Evolutionary conservation across 345 rosid species (phyloP), one percentile per base, ranked within the genome.

Genomic region (Laguncularia racemosa): DNA sequence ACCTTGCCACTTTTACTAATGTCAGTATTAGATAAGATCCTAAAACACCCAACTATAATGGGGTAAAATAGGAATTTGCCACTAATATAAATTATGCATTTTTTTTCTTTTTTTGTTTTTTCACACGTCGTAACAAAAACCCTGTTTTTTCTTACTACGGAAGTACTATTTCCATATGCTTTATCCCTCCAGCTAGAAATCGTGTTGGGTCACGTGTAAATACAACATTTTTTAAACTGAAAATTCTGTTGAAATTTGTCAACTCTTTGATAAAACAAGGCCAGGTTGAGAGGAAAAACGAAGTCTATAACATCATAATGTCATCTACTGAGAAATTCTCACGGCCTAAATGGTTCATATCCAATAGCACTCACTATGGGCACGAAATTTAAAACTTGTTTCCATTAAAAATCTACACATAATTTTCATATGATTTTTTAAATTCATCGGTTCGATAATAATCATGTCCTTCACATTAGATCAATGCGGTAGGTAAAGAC

Each of bases 231-330:
- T 17, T 15, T 11, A 14, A 21, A 20, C 45, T 52, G 2, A 18
- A 7, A n/a, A 13, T 28, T 20, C 0, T 13, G 12, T 38, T 63
- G 67, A 38, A 63, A 49, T 17, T 0, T 12, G 50, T 64, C 56
- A 12, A 64, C 17, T 40, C 16, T 46, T 50, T 20, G 6, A 57
- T 50, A 17, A 56, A 2, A 21, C 44, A 12, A 64, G 68, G 5
- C 68, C 68, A 64, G 54, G 68, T 38, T 57, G 40, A 56, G 48
- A 2, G 57, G 68, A n/a, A n/a, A n/a, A 17, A 49, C 46, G 2
- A 55, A 21, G 26, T 56, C 62, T 13, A 13, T 12, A 17, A 56
- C 50, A 38, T 64, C 13, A 13, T 4, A 0, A 8, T 4, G 15
- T 56, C 50, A 14, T 16, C 19, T 14, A 13, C 44, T 0, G 62